Conservation (phyloP, 805 yeast species). For the Starmera caribaea region DNA sequence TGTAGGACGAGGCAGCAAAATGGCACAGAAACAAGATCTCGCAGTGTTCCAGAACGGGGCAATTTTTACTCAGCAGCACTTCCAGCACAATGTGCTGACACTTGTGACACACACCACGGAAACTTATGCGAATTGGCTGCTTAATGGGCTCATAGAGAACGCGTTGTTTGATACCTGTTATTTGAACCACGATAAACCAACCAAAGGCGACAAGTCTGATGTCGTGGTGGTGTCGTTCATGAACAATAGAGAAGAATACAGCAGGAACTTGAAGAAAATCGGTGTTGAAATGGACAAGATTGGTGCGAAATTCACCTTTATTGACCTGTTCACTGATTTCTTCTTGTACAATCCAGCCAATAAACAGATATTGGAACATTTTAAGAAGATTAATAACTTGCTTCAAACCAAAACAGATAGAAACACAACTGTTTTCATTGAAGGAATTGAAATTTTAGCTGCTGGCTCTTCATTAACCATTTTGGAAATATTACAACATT, state of each 20-base stretch:
- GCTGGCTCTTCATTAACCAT: slow-evolving; percentile 30
- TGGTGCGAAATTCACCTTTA: slow-evolving; percentile 22
- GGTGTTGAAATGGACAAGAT: slow-evolving; percentile 26
- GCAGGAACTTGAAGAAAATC: slow-evolving; percentile 27
- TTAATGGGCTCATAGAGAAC: slow-evolving; percentile 45
- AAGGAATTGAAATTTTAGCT: slow-evolving; percentile 37
- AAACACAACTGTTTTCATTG: slow-evolving; percentile 29
- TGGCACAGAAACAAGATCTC: slow-evolving; percentile 38
- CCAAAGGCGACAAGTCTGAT: slow-evolving; percentile 12
- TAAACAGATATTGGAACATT: slow-evolving; percentile 7
- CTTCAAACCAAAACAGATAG: slow-evolving; percentile 1
- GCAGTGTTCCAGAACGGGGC: slow-evolving; percentile 41
- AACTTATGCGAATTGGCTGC: slow-evolving; percentile 57
- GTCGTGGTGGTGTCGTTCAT: slow-evolving; percentile 25
- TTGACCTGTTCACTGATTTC: slow-evolving; percentile 40
- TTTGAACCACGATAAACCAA: slow-evolving; percentile 10
- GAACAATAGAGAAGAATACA: slow-evolving; percentile 21
- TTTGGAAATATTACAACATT: slow-evolving; percentile 23
- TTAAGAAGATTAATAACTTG: slow-evolving; percentile 6
- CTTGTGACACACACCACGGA: slow-evolving; percentile 34
- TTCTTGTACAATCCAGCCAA: slow-evolving; percentile 25
- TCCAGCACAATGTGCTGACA: slow-evolving; percentile 15
- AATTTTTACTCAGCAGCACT: slow-evolving; percentile 22
- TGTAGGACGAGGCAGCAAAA: not conserved
- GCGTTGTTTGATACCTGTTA: slow-evolving; percentile 16